Conservation (phyloP, 2,329 filamentous ascomycete genomes). For the Ascocoryne sarcoides region DNA sequence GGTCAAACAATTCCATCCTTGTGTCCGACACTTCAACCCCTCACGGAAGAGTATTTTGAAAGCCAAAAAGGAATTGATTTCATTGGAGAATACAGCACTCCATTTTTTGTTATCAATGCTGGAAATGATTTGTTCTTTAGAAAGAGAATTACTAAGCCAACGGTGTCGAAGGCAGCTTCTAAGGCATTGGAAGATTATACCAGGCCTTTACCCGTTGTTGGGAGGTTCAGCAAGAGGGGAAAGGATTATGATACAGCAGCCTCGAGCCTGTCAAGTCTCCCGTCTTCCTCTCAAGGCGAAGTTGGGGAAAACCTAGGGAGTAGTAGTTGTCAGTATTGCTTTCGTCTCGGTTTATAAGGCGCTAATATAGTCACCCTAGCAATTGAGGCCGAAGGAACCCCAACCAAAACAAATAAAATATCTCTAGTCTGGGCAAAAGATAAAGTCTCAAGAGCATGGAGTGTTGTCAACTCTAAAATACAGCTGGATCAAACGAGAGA, state of each 20-base stretch:
- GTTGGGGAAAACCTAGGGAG: neutral
- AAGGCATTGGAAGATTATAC: neutral
- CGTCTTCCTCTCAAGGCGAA: neutral
- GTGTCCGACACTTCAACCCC: neutral
- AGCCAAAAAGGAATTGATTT: conserved; percentile 7
- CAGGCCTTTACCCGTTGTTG: no score
- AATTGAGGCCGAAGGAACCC: neutral
- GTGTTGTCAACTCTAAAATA: neutral
- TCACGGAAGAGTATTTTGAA: conserved; percentile 9
- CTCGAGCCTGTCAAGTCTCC: neutral
- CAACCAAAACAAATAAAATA: no score
- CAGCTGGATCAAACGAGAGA: neutral
- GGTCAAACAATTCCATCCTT: neutral
- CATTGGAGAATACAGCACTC: conserved; percentile 7
- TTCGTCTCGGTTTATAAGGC: neutral
- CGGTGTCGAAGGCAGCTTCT: neutral
- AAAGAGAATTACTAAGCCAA: conserved; percentile 10
- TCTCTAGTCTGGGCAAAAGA: no score
- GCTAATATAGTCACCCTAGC: neutral
- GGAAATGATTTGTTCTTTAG: conserved; percentile 12
- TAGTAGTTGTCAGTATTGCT: neutral
- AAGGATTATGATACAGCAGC: neutral
- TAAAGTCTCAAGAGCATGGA: neutral
- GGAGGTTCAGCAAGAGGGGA: neutral
- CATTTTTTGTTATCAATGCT: conserved; percentile 13